A percentile compares a stretch with the other conserved stretches of the same genome.
Conservation (phyloP, 2,329 filamentous ascomycete genomes). For the Apiospora aurea region DNA sequence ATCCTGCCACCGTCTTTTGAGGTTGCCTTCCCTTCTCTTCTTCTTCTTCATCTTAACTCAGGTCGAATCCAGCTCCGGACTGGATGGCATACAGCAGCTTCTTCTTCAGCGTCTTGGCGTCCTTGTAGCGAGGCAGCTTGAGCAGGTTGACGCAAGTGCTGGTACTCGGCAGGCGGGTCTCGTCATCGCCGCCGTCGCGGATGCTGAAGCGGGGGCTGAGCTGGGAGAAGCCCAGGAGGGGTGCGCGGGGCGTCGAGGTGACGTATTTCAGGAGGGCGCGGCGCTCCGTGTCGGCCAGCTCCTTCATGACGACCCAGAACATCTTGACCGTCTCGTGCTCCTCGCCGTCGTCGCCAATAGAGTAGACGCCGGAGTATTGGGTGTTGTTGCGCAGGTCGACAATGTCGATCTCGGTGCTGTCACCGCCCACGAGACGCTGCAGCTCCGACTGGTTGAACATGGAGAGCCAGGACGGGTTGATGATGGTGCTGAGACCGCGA, state of each 20-base stretch:
- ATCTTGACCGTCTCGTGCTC: conserved; percentile 87
- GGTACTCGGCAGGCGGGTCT: conserved; percentile 84
- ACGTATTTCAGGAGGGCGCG: conserved; percentile 94
- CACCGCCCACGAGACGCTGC: conserved; percentile 90
- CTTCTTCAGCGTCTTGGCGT: conserved; percentile 68
- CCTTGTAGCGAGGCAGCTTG: conserved; percentile 85
- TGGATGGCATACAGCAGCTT: conserved; percentile 92
- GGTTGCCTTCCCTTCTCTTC: neutral
- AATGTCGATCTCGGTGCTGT: conserved; percentile 84
- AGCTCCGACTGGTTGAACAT: conserved; percentile 99
- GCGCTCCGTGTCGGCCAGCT: conserved; percentile 77
- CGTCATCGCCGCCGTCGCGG: conserved; percentile 78
- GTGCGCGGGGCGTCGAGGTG: conserved; percentile 89
- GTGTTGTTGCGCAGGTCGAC: conserved; percentile 86
- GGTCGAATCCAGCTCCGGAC: conserved; percentile 90
- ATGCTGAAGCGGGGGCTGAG: conserved; percentile 89
- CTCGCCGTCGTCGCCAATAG: conserved; percentile 83
- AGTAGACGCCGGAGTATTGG: conserved; percentile 85
- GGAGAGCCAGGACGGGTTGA: conserved; percentile 89
- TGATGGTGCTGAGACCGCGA: conserved; percentile 83
- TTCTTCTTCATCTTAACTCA: conserved; percentile 56
- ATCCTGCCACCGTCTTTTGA: neutral
- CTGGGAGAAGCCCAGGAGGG: conserved; percentile 86
- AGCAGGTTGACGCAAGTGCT: conserved; percentile 96
- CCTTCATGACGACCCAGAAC: conserved; percentile 90